phyloP scores from a whole-genome alignment of 768 basidiomycete species.

The Daedalea quercina region DNA sequence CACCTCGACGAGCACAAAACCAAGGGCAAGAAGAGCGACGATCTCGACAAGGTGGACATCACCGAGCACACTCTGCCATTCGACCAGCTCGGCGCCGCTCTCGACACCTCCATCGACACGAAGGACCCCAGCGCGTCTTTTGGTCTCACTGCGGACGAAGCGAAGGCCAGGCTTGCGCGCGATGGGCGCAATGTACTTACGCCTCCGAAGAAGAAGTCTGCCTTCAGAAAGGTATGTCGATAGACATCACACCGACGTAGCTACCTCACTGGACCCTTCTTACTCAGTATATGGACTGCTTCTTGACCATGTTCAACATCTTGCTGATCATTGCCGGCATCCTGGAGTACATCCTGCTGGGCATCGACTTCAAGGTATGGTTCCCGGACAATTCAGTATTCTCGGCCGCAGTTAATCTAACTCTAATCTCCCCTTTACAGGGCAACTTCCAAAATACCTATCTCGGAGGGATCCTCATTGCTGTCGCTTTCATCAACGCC shows the following conservation, averaged over 20 bases:
- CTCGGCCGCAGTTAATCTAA: neutral
- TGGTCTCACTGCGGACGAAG: slow-evolving; percentile 49
- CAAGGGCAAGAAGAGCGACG: slow-evolving; percentile 22
- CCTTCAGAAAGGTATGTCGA: slow-evolving; percentile 47
- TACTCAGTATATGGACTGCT: slow-evolving; percentile 53
- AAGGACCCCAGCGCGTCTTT: slow-evolving; percentile 44
- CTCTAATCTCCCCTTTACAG: slow-evolving; percentile 21
- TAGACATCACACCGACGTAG: neutral
- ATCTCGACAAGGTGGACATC: slow-evolving; percentile 46
- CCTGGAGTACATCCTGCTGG: slow-evolving; percentile 59
- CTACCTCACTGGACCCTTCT: slow-evolving; percentile 5
- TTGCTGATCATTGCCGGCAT: slow-evolving; percentile 60
- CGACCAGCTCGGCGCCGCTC: slow-evolving; percentile 29
- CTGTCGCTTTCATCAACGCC: slow-evolving; percentile 63
- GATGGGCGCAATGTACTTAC: slow-evolving; percentile 61
- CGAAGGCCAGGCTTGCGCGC: slow-evolving; percentile 42
- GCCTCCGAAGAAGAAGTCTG: slow-evolving; percentile 61
- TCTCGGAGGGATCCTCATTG: slow-evolving; percentile 62
- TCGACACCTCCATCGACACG: slow-evolving; percentile 44
- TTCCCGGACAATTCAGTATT: neutral
- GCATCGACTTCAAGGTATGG: slow-evolving; percentile 50
- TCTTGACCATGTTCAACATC: slow-evolving; percentile 58
- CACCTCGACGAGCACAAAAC: slow-evolving; percentile 44
- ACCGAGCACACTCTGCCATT: slow-evolving; percentile 47
- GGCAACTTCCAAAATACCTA: slow-evolving; percentile 60